Evolutionary conservation across 78 protist species (phyloP).

Genomic region (Tieghemostelium lacteum): DNA sequence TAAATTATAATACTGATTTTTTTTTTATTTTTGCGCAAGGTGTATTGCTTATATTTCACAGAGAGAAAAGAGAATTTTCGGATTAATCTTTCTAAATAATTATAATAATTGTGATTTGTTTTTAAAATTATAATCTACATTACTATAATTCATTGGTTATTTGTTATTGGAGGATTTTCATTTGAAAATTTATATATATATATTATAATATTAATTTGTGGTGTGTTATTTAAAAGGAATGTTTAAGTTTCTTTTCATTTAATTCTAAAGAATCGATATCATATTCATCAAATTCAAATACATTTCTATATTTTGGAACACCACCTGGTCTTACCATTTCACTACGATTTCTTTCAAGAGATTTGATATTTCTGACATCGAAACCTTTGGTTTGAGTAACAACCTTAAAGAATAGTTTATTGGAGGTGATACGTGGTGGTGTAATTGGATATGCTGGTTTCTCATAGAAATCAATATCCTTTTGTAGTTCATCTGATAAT

Average conservation of each 20-base stretch:
- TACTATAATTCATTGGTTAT: too few relatives aligned
- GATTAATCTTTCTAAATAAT: too few relatives aligned
- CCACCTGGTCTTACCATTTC: slow-evolving; percentile 14
- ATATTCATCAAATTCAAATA: slow-evolving; percentile 21
- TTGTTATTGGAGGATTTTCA: too few relatives aligned
- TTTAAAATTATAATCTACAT: too few relatives aligned
- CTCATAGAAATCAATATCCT: slow-evolving; percentile 36
- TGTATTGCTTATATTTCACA: too few relatives aligned
- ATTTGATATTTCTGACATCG: slow-evolving; percentile 51
- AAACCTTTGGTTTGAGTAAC: slow-evolving; percentile 9
- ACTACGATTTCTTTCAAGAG: not conserved
- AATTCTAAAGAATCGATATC: slow-evolving; percentile 28
- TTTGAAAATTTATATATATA: too few relatives aligned
- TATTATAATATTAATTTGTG: too few relatives aligned
- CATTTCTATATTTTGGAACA: slow-evolving; percentile 6
- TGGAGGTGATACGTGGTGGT: slow-evolving; percentile 19
- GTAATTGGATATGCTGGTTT: slow-evolving; percentile 20
- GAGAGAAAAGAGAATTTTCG: too few relatives aligned
- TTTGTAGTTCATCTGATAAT: not conserved
- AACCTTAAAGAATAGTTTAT: not conserved
- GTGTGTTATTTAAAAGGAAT: slow-evolving; percentile 17
- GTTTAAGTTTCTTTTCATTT: slow-evolving; percentile 36
- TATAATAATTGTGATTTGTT: too few relatives aligned
- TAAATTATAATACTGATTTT: too few relatives aligned
- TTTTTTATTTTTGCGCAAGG: too few relatives aligned